Evolutionary conservation across 75 land plant species (phyloP).

Genomic region (Pinus taeda): DNA sequence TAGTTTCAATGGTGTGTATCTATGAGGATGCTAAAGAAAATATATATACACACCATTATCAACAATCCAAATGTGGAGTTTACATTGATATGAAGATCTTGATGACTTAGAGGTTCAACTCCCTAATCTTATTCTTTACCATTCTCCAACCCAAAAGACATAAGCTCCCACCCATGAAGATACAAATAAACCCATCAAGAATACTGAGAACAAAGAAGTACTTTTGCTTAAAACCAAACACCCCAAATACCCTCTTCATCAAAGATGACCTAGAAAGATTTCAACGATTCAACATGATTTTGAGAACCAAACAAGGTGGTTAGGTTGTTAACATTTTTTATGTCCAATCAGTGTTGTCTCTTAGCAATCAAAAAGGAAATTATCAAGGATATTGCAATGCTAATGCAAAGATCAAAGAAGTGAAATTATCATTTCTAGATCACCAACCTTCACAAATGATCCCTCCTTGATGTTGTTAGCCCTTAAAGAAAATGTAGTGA

Average conservation of each 20-base stretch:
- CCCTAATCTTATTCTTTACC: no score
- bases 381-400: background rate
- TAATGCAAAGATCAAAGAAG: constrained; percentile 9
- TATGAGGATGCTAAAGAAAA: no score
- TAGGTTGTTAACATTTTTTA: background rate
- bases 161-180: no score
- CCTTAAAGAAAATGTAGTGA: constrained; percentile 2
- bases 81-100: no score
- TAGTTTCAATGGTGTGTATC: no score
- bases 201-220: no score
- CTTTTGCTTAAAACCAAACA: constrained; percentile 79
- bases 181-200: no score
- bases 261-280: constrained; percentile 57
- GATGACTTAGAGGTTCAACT: no score
- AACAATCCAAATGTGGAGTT: no score
- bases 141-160: no score
- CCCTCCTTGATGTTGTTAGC: constrained; percentile 42
- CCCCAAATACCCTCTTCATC: constrained; percentile 55
- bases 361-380: background rate
- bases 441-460: constrained; percentile 58
- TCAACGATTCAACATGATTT: background rate
- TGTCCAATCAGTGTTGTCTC: background rate
- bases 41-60: no score
- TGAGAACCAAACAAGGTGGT: constrained; percentile 3
- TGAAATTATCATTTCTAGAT: background rate